A percentile compares a stretch with the other conserved stretches of the same genome.
These are phyloP conservation scores for Lumnitzera racemosa DNA, from an alignment of 345 rosid species.

Conservation along the genomic window DNA sequence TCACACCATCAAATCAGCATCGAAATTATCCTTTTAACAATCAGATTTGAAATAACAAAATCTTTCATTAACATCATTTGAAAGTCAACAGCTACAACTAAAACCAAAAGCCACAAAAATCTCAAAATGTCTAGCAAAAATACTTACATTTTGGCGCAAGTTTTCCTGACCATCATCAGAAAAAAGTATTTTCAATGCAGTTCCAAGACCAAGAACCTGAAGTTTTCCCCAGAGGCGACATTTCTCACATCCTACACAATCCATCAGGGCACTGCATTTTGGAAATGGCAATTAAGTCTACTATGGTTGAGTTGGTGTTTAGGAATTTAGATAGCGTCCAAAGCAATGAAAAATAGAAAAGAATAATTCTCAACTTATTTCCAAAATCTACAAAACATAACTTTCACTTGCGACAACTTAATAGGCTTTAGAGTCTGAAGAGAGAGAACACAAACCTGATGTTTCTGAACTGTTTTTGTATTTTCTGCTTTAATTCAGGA, in stretches of 20 bases:
- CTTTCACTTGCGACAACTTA: too few relatives aligned
- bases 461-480: conserved; percentile 83
- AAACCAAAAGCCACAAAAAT: not conserved
- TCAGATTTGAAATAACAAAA: too few relatives aligned
- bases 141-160: conserved; percentile 45
- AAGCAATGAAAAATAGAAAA: not conserved
- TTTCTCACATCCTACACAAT: conserved; percentile 96
- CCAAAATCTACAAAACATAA: too few relatives aligned
- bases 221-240: conserved; percentile 98
- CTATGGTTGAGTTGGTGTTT: too few relatives aligned
- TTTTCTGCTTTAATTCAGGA: conserved; percentile 78
- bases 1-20: too few relatives aligned
- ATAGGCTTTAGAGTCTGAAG: not conserved
- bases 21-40: too few relatives aligned
- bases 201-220: conserved; percentile 93
- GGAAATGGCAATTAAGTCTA: too few relatives aligned
- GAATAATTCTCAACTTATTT: not conserved
- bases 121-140: conserved; percentile 3
- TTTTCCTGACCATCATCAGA: conserved; percentile 58
- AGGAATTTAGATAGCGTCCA: too few relatives aligned
- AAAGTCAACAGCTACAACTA: too few relatives aligned
- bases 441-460: conserved; percentile 50
- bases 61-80: too few relatives aligned
- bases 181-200: conserved; percentile 87
- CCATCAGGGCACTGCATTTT: conserved; percentile 81